A percentile compares a stretch with the other conserved stretches of the same genome.
phyloP scores from a whole-genome alignment of 768 basidiomycete genomes.

The Omphalotus guepiniiformis region DNA sequence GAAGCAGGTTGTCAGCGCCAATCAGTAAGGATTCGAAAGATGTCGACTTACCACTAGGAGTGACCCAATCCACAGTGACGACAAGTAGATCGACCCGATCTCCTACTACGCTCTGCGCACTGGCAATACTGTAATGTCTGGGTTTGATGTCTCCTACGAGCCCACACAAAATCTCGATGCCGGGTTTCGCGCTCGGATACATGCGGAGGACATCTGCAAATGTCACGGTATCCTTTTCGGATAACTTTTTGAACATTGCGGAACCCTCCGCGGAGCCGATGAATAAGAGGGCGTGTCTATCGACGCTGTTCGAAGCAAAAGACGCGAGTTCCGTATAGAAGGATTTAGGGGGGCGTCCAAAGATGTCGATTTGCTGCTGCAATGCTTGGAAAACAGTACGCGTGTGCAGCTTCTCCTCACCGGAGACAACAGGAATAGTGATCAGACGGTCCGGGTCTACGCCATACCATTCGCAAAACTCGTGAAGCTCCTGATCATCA shows the following conservation, averaged over 20 bases:
- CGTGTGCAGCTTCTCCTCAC: conserved; percentile 74
- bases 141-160: conserved; percentile 94
- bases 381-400: conserved; percentile 93
- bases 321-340: conserved; percentile 88
- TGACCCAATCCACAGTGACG: conserved; percentile 93
- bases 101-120: conserved; percentile 91
- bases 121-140: conserved; percentile 97
- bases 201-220: conserved; percentile 82
- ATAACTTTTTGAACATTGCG: conserved; percentile 91
- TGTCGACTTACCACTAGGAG: conserved; percentile 65
- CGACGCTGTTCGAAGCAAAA: conserved; percentile 64
- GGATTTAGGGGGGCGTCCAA: conserved; percentile 92
- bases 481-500: conserved; percentile 78
- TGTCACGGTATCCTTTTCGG: conserved; percentile 91
- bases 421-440: conserved; percentile 69
- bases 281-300: conserved; percentile 81
- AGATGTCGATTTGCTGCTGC: conserved; percentile 95
- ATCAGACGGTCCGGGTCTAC: conserved; percentile 75
- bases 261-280: conserved; percentile 91
- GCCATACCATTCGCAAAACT: conserved; percentile 92
- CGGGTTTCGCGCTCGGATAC: conserved; percentile 76
- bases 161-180: conserved; percentile 82
- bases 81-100: conserved; percentile 92
- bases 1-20: conserved; percentile 8
- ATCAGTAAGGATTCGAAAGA: neutral